phyloP scores from a whole-genome alignment of 306 rosid genomes.

The Rosa multiflora region DNA sequence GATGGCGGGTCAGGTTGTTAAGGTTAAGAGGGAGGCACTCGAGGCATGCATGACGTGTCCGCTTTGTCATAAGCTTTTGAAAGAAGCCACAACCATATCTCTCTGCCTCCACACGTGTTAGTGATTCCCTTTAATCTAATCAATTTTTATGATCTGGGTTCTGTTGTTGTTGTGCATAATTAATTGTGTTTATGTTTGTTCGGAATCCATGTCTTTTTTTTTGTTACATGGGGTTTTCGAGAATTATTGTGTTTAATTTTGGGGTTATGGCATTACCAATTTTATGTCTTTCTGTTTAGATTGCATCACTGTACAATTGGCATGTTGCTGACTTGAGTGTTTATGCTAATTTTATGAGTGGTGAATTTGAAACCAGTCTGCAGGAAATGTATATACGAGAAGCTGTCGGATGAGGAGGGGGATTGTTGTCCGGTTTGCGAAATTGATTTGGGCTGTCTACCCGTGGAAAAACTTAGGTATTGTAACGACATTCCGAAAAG shows the following conservation, averaged over 20 bases:
- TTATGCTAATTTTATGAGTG: constrained; percentile 28
- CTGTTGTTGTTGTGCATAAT: constrained; percentile 15
- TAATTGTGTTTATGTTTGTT: constrained; percentile 15
- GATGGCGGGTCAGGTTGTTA: constrained; percentile 59
- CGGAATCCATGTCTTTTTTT: constrained; percentile 10
- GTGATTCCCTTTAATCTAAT: constrained; percentile 21
- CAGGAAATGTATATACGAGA: constrained; percentile 83
- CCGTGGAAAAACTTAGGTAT: constrained; percentile 88
- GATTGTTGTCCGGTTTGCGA: constrained; percentile 89
- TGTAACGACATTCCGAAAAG: not conserved
- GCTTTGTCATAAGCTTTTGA: constrained; percentile 69
- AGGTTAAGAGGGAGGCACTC: constrained; percentile 58
- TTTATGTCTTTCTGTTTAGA: not conserved
- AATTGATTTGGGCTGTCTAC: constrained; percentile 84
- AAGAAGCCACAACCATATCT: constrained; percentile 89
- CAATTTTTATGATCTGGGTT: constrained; percentile 24
- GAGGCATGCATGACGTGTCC: constrained; percentile 98
- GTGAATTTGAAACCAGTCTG: constrained; percentile 65
- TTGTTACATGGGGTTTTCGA: constrained; percentile 20
- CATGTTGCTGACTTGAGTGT: not conserved
- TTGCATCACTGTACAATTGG: not conserved
- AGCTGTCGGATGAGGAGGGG: constrained; percentile 79
- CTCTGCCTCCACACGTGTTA: constrained; percentile 92
- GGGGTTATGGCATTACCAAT: not conserved
- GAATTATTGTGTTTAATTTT: constrained; percentile 4